Base-by-base conservation (phyloP, 2,329 filamentous ascomycete genomes). In the Dactylella cylindrospora region DNA sequence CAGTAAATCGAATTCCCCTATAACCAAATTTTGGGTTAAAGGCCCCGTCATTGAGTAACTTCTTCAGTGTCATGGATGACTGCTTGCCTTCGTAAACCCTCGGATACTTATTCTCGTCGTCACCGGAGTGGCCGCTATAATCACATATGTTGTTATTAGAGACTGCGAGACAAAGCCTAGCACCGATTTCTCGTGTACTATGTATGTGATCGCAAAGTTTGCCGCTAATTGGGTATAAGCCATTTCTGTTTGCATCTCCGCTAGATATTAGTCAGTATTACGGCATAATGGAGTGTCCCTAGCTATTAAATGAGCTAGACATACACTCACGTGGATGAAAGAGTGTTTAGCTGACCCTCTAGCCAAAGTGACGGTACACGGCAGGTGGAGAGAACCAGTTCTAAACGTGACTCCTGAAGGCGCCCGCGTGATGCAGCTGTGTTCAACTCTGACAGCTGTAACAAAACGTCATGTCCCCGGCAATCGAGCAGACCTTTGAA, bases 181-280 rank as follows among this genome's bases (percentile, higher is more conserved):
- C 25, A 28, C 25, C 25, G 22, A 43, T 29, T 43, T 43, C 39
- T 43, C 25, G n/a, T 8, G 39, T 17, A 29, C 12, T 29, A 29
- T 43, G 39, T 43, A 43, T 43, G 19, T 43, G 39, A 10, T 43
- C 25, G 39, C 39, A 43, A 43, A 43, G 39, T 10, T 43, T 22
- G 19, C 39, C 12, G 23, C 13, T 17, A 26, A 43, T 43, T 29
- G 39, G 39, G 19, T 29, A 43, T 13, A 43, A 8, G 8, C 29
- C 39, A 26, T 15, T 29, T 5, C 29, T 43, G n/a, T 29, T 26
- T 29, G 22, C 29, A 43, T 17, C n/a, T n/a, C n/a, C n/a, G n/a
- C n/a, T n/a, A n/a, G n/a, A n/a, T 29, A 29, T 22, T 29, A 28
- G 13, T 29, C 2, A 29, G 39, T 29, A 43, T 29, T 43, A 15